Base-by-base conservation (phyloP, 805 yeast species). In the Wickerhamomyces rabaulensis region DNA sequence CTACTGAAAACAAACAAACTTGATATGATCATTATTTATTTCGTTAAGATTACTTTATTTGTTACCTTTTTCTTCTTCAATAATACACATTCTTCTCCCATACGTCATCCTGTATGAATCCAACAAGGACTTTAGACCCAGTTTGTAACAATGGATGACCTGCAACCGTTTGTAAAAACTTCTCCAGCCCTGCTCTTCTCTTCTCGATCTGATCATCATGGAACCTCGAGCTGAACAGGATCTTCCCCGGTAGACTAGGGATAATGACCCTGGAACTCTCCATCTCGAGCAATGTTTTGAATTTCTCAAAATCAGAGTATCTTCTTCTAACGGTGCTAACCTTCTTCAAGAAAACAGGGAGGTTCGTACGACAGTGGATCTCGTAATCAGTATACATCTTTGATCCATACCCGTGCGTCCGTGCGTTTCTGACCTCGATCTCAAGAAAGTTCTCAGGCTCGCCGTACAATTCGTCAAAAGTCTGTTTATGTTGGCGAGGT, bases 361-460 rank as follows among this genome's bases (percentile, higher is more conserved):
- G 80, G 65, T 94, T 92, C 21, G 97, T 92, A 64, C 90, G 74
- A 63, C 97, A 89, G 9, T 86, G 73, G 20, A 92, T 80, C 65
- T 91, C 97, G 65, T 92, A 92, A 66, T 92, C 98, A 9, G 98
- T 92, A 64, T 75, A 92, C 82, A 83, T 80, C 25, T 80, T 76
- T 27, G 80, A 67, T 5, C 78, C 79, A 59, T 86, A 66, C 1
- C 79, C 80, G 57, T 87, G 95, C 0, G 95, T 88, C 52, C 80
- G 79, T 10, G 96, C 95, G 61, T 83, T 83, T 23, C 71, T 49
- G 49, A 90, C 96, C 64, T 91, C 97, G 31, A 94, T 82, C 66
- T 92, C 99, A 37, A 92, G 74, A 60, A 90, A 88, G 67, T 89
- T 88, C 65, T 94, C 98, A 0, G 97, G 98, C 57, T 87, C 95